These are phyloP conservation scores for Cystobasidium pallidum DNA, from an alignment of 1,284 basidiomycete genomes.

Conservation along the genomic window DNA sequence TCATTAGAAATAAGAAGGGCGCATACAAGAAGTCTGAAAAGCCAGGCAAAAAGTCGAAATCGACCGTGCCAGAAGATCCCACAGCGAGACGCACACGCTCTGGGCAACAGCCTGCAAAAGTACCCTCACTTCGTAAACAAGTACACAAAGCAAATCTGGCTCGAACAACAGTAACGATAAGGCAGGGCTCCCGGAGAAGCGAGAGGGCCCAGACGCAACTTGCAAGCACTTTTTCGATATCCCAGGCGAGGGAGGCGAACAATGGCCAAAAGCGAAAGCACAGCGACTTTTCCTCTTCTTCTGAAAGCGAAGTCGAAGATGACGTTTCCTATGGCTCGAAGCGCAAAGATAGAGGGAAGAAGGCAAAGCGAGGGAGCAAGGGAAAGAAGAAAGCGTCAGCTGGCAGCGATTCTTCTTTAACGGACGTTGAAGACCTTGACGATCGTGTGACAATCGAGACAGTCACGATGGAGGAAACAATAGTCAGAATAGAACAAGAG, in stretches of 20 bases:
- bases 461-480: neutral
- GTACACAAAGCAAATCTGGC: conserved; percentile 21
- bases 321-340: conserved; percentile 4
- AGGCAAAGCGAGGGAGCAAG: neutral
- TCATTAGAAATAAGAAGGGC: conserved; percentile 1
- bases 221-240: conserved; percentile 2
- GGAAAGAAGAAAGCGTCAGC: neutral
- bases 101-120: neutral
- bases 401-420: conserved; percentile 25
- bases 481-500: neutral
- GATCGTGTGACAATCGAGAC: neutral
- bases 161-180: conserved; percentile 5
- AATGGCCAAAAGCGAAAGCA: neutral
- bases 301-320: conserved; percentile 6
- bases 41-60: neutral
- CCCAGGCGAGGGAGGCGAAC: neutral
- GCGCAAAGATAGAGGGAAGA: neutral
- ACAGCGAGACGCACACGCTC: conserved; percentile 12
- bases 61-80: conserved; percentile 9
- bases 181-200: conserved; percentile 13
- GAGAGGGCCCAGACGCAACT: neutral
- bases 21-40: conserved; percentile 5
- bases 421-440: conserved; percentile 34
- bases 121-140: conserved; percentile 1
- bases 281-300: conserved; percentile 2